Evolutionary conservation across 345 rosid species (phyloP), one percentile per base, ranked within the genome.

Genomic region (Limnanthes douglasii): DNA sequence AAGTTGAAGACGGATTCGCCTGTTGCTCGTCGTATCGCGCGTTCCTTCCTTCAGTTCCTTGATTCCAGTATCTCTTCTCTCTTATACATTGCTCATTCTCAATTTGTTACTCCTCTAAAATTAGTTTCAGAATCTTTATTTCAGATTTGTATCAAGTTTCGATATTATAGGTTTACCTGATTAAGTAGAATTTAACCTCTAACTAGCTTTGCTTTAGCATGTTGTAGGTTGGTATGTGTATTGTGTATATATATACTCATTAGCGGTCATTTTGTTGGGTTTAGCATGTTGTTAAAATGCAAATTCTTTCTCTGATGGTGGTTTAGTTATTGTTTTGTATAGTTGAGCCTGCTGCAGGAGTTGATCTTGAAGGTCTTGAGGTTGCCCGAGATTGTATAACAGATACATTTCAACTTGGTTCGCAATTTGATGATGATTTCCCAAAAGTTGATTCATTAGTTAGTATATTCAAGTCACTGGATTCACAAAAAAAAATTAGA

Each of bases 261-360:
- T 2, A 28, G 13, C 2, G 32, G 3, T 28, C 12, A 3, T 7
- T 22, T 34, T 34, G 21, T 39, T 17, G 8, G 13, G 8, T 21
- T 34, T 22, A 3, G 12, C 22, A 14, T 31, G 5, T 26, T 16
- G 28, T 31, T 54, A 28, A 34, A 24, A 14, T 7, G 15, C 27
- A 11, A 5, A 4, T 7, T 24, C 5, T 3, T 29, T n/a, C n/a
- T 25, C 13, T 28, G 20, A 38, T 37, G 14, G 11, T 44, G 2
- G 5, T 19, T 14, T 7, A 37, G 12, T 35, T 15, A 34, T 50
- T 8, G 23, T 30, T 15, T 43, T 36, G 27, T 15, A 18, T 21
- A 69, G 85, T 75, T 38, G 76, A 75, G 34, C 62, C 71, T 9
- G 66, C 65, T 5, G 58, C 73, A 0, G 76, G 73, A 11, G 75